Evolutionary conservation across 768 basidiomycete species (phyloP), one percentile per base, ranked within the genome.

Genomic region (Goffeauzyma gilvescens): DNA sequence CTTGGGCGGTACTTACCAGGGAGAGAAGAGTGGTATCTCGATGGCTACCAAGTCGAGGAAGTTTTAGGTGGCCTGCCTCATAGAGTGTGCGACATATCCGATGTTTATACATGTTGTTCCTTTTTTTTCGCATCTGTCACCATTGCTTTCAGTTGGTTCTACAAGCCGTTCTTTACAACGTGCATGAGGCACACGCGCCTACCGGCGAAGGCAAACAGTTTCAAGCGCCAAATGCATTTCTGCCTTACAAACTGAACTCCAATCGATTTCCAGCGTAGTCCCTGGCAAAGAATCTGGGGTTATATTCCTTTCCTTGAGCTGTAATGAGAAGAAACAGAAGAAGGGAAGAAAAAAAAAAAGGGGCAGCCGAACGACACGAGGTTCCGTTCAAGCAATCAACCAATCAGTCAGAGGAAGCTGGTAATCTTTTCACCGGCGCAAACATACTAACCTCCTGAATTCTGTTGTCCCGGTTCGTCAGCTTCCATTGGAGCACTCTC

Each of bases 1-100:
- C 44, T 69, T 71, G 32, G 76, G 73, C 12, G 72, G 74, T n/a
- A 69, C 68, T 50, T 96, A 96, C 67, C 75, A 74, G 25, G 93
- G 93, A 58, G 93, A 98, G 67, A 76, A 73, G 66, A 79, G 81
- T 44, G 90, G 90, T 71, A 90, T 93, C 58, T 78, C 77, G 49
- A 83, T 78, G 57, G 80, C 85, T 27, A 70, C 86, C 67, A 90
- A 90, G 70, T 79, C 81, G 63, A 71, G 83, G 50, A 75, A 72
- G 49, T 67, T 93, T 60, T 60, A 45, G 39, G n/a, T n/a, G n/a
- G n/a, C n/a, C n/a, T n/a, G n/a, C n/a, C n/a, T n/a, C n/a, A n/a
- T n/a, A n/a, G n/a, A n/a, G n/a, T n/a, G n/a, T n/a, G n/a, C n/a
- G n/a, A n/a, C n/a, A n/a, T n/a, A n/a, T n/a, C 17, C 22, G 15